Evolutionary conservation across 164 flowering plant genomes (phyloP).

Genomic region (Kingdonia uniflora): DNA sequence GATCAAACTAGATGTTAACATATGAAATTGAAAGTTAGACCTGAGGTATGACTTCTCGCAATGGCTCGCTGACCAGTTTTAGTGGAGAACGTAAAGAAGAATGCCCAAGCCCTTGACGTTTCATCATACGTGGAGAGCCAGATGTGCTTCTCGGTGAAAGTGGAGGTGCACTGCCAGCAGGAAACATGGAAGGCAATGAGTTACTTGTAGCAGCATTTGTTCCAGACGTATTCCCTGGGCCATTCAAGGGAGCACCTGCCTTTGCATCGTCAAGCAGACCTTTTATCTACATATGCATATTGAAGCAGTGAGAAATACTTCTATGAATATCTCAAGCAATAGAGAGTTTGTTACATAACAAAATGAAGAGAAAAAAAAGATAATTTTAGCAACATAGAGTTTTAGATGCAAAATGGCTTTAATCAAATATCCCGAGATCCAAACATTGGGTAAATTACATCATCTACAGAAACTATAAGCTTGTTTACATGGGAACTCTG

Average conservation of each 20-base stretch:
- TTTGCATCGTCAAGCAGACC: constrained; percentile 83
- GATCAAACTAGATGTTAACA: background rate
- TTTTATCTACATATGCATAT: constrained; percentile 43
- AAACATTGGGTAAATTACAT: too few species aligned
- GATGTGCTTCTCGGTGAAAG: constrained; percentile 92
- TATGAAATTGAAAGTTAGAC: constrained; percentile 20
- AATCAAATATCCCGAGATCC: too few species aligned
- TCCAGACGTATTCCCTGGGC: constrained; percentile 43
- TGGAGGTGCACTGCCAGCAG: constrained; percentile 95
- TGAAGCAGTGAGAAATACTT: constrained; percentile 2
- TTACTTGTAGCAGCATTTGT: constrained; percentile 45
- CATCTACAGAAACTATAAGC: too few species aligned
- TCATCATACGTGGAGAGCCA: constrained; percentile 88
- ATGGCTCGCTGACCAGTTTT: constrained; percentile 76
- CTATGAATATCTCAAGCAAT: too few species aligned
- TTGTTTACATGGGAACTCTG: too few species aligned
- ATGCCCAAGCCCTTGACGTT: constrained; percentile 57
- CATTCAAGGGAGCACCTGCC: constrained; percentile 52
- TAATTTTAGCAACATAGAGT: too few species aligned
- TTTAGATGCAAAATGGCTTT: too few species aligned
- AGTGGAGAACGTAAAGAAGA: constrained; percentile 80
- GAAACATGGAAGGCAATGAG: constrained; percentile 91
- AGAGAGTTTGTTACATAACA: too few species aligned
- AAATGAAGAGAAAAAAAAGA: too few species aligned
- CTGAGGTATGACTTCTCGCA: constrained; percentile 86